A percentile compares a stretch with the other conserved stretches of the same genome.
Evolutionary conservation across 148 eudicot genomes (phyloP).

Genomic region (Beta vulgaris): DNA sequence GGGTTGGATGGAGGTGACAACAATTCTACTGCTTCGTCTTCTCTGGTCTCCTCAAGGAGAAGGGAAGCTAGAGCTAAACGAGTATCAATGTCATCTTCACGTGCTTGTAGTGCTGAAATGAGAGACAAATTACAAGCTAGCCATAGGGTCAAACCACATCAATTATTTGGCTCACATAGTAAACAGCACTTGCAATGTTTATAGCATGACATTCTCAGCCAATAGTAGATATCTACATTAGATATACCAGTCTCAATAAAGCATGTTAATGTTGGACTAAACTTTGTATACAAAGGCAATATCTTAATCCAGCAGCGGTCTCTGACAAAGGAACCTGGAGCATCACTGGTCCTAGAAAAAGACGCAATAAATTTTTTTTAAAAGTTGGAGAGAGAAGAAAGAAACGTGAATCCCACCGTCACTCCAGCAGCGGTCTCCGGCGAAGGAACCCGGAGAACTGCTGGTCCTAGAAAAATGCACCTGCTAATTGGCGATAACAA

Average conservation of each 20-base stretch:
- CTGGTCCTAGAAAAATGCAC: too few relatives aligned
- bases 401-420: too few relatives aligned
- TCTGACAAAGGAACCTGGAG: too few relatives aligned
- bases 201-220: background rate
- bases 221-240: background rate
- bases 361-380: too few relatives aligned
- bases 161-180: background rate
- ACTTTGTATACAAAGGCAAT: background rate
- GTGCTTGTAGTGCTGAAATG: slow-evolving; percentile 58
- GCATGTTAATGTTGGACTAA: background rate
- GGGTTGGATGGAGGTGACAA: slow-evolving; percentile 65
- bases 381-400: too few relatives aligned
- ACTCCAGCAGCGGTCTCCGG: too few relatives aligned
- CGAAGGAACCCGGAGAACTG: too few relatives aligned
- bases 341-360: too few relatives aligned
- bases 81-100: slow-evolving; percentile 60
- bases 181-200: background rate
- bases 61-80: slow-evolving; percentile 69
- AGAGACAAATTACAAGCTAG: slow-evolving; percentile 20
- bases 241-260: background rate
- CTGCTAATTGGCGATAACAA: too few relatives aligned
- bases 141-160: background rate
- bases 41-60: slow-evolving; percentile 65
- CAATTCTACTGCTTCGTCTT: slow-evolving; percentile 71
- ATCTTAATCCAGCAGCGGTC: background rate